These are phyloP conservation scores for Plectranthus barbatus DNA, from an alignment of 257 asterid species.

Conservation along the genomic window DNA sequence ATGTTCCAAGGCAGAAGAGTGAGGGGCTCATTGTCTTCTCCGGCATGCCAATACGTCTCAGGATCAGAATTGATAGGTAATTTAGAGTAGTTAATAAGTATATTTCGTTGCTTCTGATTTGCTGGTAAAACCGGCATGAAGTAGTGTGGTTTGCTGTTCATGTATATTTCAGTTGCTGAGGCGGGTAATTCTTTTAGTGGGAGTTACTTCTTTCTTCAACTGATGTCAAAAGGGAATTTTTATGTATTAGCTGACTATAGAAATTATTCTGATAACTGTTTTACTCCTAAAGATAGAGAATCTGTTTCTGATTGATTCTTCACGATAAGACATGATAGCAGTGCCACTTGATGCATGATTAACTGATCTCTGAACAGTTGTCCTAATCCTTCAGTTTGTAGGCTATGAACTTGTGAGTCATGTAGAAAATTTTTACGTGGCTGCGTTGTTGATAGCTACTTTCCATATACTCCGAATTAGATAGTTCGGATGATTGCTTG, in stretches of 20 bases:
- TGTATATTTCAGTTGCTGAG: conserved; percentile 48
- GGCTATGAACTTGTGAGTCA: neutral
- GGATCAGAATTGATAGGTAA: conserved; percentile 23
- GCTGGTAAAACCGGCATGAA: conserved; percentile 28
- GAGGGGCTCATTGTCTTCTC: too few species aligned
- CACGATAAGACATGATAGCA: neutral
- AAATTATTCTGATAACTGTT: neutral
- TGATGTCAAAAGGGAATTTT: conserved; percentile 22
- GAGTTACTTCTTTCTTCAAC: conserved; percentile 20
- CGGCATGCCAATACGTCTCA: neutral
- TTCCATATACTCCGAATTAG: neutral
- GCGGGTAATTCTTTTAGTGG: conserved; percentile 14
- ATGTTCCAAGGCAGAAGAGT: too few species aligned
- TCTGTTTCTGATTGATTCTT: neutral
- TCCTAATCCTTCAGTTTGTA: neutral
- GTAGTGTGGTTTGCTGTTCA: conserved; percentile 31
- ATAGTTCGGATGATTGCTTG: neutral
- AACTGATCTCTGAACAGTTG: too few species aligned
- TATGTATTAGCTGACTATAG: conserved; percentile 4
- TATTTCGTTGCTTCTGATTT: conserved; percentile 33
- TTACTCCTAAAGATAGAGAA: neutral
- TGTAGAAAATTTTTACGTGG: neutral
- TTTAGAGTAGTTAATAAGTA: conserved; percentile 39
- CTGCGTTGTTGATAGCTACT: neutral
- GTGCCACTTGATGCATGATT: neutral